phyloP scores from a whole-genome alignment of 2,329 filamentous ascomycete genomes.

The Pseudofabraea citricarpa region DNA sequence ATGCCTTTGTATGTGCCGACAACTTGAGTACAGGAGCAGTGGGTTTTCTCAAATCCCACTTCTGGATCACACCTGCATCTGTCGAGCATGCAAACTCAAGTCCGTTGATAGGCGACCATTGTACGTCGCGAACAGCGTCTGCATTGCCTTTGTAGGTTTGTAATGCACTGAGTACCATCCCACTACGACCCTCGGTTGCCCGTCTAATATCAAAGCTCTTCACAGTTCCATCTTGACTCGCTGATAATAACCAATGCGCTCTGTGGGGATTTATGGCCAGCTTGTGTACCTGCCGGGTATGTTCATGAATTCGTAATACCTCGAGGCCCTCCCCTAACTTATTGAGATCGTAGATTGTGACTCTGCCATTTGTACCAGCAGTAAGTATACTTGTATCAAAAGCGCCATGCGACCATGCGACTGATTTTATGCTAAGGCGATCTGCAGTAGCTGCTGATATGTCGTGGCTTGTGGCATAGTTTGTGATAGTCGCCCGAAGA shows the following conservation, averaged over 20 bases:
- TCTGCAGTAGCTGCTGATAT: conserved; percentile 39
- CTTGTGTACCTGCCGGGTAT: conserved; percentile 58
- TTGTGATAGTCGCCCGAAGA: conserved; percentile 49
- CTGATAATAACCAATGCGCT: conserved; percentile 53
- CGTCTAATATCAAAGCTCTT: conserved; percentile 54
- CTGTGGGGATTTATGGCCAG: conserved; percentile 58
- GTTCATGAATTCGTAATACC: conserved; percentile 54
- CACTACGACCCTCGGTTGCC: conserved; percentile 42
- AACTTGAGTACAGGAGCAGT: conserved; percentile 51
- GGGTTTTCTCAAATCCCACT: conserved; percentile 58
- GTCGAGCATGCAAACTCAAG: conserved; percentile 61
- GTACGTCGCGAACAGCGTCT: conserved; percentile 57
- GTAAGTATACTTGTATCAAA: conserved; percentile 52
- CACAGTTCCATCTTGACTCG: conserved; percentile 59
- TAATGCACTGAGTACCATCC: conserved; percentile 36
- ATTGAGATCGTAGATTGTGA: conserved; percentile 58
- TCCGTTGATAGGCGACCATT: conserved; percentile 59
- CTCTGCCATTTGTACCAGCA: conserved; percentile 58
- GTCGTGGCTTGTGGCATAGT: conserved; percentile 38
- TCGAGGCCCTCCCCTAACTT: conserved; percentile 39
- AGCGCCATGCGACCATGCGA: conserved; percentile 49
- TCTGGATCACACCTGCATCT: conserved; percentile 55
- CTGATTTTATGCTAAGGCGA: conserved; percentile 59
- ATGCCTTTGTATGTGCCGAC: conserved; percentile 56
- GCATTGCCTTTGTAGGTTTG: conserved; percentile 37